Evolutionary conservation across 306 rosid species (phyloP).

Genomic region (Castanea mollissima): DNA sequence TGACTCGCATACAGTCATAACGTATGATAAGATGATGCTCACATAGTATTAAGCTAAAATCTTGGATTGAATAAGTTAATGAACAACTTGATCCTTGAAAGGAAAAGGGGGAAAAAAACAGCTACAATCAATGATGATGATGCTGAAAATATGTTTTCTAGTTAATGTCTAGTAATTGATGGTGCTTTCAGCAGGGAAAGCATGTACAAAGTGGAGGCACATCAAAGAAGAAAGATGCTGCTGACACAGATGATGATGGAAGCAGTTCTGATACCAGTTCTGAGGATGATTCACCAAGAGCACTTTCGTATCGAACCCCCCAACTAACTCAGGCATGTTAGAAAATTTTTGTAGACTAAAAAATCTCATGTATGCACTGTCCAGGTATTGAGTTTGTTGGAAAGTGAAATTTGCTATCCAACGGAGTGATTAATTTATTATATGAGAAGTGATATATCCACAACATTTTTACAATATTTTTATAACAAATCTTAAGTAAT

Average conservation of each 20-base stretch:
- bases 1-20: background rate
- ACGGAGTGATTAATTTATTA: background rate
- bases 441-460: no score
- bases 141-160: background rate
- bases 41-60: background rate
- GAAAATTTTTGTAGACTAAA: background rate
- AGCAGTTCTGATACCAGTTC: slow-evolving; percentile 68
- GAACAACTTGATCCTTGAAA: background rate
- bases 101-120: background rate
- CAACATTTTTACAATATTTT: no score
- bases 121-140: background rate
- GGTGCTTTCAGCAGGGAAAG: slow-evolving; percentile 51
- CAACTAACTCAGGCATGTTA: slow-evolving; percentile 73
- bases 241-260: slow-evolving; percentile 60
- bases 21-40: background rate
- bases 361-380: background rate
- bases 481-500: no score
- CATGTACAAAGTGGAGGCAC: slow-evolving; percentile 51
- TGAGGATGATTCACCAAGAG: slow-evolving; percentile 68
- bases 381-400: no score
- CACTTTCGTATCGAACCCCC: slow-evolving; percentile 73
- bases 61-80: background rate
- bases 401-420: no score
- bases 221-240: slow-evolving; percentile 55
- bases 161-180: background rate